Evolutionary conservation across 2,329 filamentous ascomycete genomes (phyloP), one percentile per base, ranked within the genome.

Genomic region (Calonectria leucothoes): DNA sequence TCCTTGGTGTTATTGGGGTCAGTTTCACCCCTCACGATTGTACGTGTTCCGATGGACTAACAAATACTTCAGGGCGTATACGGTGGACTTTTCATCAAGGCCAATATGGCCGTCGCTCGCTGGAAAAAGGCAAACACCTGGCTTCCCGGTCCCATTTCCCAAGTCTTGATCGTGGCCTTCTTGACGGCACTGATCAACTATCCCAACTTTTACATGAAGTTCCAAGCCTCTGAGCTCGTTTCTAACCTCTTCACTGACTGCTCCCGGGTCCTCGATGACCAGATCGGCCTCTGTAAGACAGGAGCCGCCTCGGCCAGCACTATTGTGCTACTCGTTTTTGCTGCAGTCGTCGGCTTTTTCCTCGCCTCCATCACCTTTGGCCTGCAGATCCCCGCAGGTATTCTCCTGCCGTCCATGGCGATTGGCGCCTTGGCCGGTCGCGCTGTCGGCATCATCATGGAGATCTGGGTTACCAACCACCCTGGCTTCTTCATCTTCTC

Each of bases 141-240:
- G 82, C 91, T 95, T 20, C 92, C 93, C 37, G 91, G 91, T 6
- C 96, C 97, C 2, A 87, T 98, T 33, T 84, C 90, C 17, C 96
- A 98, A 85, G 96, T 98, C 12, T 86, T 93, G 27, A 84, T 92
- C n/a, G 91, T 98, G 29, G 93, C 96, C 6, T 86, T 96, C 51
- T 82, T 98, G 27, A 98, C 96, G 2, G 95, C 96, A 1, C 83
- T 98, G 55, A 91, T 98, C 84, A 98, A 98, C 87, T 99, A 95
- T 80, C 97, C 97, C 14, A 98, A 98, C 85, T 93, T 95, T 70
- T 98, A 98, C 84, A 98, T 98, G 93, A 94, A 97, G 78, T 94
- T 95, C 4, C 96, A 98, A 82, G 92, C 94, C 27, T 96, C 95
- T 0, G 95, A 98, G 83, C 91, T 99, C 3, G 96, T 98, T 20